Conservation (phyloP, 768 basidiomycete genomes). For the Amanita pallidorosea region DNA sequence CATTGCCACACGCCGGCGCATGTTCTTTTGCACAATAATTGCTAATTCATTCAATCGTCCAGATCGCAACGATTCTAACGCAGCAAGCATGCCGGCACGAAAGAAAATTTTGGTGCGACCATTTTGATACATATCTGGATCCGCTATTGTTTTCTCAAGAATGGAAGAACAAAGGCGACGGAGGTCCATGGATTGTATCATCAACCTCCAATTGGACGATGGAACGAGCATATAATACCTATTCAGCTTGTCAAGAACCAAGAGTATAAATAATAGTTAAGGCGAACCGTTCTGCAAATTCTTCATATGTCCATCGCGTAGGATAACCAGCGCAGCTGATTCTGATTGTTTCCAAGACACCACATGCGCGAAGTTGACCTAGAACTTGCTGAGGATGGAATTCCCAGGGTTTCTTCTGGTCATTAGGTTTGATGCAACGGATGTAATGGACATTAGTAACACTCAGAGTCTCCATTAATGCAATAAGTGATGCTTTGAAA, state of each 20-base stretch:
- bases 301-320: conserved; percentile 95
- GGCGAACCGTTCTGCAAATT: conserved; percentile 90
- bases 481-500: conserved; percentile 91
- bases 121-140: conserved; percentile 93
- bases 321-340: conserved; percentile 99
- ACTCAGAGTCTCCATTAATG: conserved; percentile 94
- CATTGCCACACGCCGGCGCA: conserved; percentile 76
- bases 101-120: conserved; percentile 99
- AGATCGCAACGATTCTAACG: conserved; percentile 83
- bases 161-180: conserved; percentile 75
- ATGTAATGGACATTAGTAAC: conserved; percentile 99
- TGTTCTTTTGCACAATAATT: conserved; percentile 96
- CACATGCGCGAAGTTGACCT: conserved; percentile 91
- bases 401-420: conserved; percentile 93
- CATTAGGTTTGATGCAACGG: conserved; percentile 98
- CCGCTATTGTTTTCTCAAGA: conserved; percentile 77
- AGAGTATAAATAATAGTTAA: neutral
- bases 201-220: conserved; percentile 76
- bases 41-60: conserved; percentile 84
- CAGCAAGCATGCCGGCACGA: conserved; percentile 97
- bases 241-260: conserved; percentile 10
- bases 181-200: conserved; percentile 77
- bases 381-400: conserved; percentile 93
- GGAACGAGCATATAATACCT: conserved; percentile 97
- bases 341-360: conserved; percentile 96